Evolutionary conservation across 2,329 filamentous ascomycete genomes (phyloP), one percentile per base, ranked within the genome.

Genomic region (Hypocrella siamensis): DNA sequence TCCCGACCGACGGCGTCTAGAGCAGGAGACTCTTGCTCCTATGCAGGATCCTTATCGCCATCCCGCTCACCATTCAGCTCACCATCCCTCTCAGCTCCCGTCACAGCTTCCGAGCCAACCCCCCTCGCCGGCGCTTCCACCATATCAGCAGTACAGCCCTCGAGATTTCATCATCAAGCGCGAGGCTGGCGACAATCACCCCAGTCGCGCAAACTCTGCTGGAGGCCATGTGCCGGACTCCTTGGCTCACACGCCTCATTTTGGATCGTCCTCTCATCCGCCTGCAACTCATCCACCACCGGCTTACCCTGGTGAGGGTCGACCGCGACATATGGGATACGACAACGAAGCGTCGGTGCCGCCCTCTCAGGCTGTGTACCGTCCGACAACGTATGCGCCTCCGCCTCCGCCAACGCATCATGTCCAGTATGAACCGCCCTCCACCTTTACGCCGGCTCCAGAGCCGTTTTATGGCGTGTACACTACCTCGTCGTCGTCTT

Each of bases 81-180:
- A 40, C 7, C 39, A 38, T 14, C 40, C 38, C 28, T 38, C 36
- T 24, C 37, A 43, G 33, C 35, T n/a, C n/a, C n/a, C n/a, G n/a
- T n/a, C n/a, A n/a, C n/a, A n/a, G n/a, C n/a, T n/a, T n/a, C n/a
- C 32, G 31, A 38, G 37, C 32, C 45, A 46, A 32, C 46, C 59
- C 40, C 57, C 57, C 35, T 60, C 60, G 31, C 58, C 60, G 40
- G 57, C 58, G 38, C 61, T 62, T 42, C 50, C 54, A 30, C 44
- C 52, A 17, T 64, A 61, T 44, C 49, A 57, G 29, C 45, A 56
- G 10, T 70, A 64, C 44, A 45, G 57, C 37, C 48, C 56, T 9
- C 54, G 65, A 46, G 68, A 74, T 18, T 55, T 64, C 30, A 52
- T 61, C 42, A 61, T 74, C 51, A 75, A 75, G 53, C 58, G 67